These are phyloP conservation scores for Hypoxylon sp. DNA, from an alignment of 2,329 filamentous ascomycete genomes.

Conservation along the genomic window DNA sequence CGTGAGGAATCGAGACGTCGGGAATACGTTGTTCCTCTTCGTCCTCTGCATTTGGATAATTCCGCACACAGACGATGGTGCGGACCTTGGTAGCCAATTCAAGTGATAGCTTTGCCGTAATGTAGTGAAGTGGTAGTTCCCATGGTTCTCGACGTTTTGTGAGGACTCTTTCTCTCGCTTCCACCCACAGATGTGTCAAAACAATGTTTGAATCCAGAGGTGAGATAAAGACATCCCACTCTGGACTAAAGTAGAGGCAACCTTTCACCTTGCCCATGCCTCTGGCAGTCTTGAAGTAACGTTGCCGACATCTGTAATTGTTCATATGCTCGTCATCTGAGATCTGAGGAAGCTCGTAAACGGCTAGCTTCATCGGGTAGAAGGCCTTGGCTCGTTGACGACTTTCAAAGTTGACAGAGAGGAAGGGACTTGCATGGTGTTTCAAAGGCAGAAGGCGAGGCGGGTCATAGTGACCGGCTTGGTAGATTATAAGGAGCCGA, in stretches of 20 bases:
- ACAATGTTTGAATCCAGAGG: background rate
- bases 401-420: constrained; percentile 30
- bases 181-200: background rate
- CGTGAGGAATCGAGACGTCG: background rate
- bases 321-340: background rate
- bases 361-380: constrained; percentile 17
- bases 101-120: background rate
- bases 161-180: background rate
- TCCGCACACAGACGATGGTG: constrained; percentile 10
- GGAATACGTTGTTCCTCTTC: background rate
- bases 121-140: background rate
- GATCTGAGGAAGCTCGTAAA: constrained; percentile 8
- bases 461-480: background rate
- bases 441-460: constrained; percentile 14
- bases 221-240: constrained; percentile 19
- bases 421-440: constrained; percentile 25
- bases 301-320: background rate
- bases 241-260: constrained; percentile 20
- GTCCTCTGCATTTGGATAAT: background rate
- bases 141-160: background rate
- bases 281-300: background rate
- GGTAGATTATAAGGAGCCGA: constrained; percentile 12
- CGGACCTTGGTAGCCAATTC: constrained; percentile 2
- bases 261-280: constrained; percentile 14
- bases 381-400: constrained; percentile 26